Evolutionary conservation across 148 eudicot genomes (phyloP).

Genomic region (Drosera capensis): DNA sequence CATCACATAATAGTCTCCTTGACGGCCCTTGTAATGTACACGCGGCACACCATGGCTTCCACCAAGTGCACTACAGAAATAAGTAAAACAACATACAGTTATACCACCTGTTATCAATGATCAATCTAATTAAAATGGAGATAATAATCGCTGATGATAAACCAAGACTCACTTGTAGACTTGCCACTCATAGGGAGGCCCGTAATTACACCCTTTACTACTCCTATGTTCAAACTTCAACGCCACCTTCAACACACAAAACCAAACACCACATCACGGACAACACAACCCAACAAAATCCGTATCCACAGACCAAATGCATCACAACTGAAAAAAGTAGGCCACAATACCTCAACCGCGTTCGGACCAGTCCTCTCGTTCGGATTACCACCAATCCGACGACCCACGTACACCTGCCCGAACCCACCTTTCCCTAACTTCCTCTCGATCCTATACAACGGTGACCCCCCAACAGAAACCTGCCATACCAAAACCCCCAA

Average conservation of each 20-base stretch:
- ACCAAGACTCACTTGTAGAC: constrained; percentile 21
- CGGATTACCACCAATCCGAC: constrained; percentile 53
- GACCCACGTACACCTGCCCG: constrained; percentile 87
- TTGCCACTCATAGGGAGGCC: constrained; percentile 43
- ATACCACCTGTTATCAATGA: constrained; percentile 3
- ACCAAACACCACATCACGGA: background rate
- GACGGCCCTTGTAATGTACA: constrained; percentile 62
- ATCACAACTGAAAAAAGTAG: background rate
- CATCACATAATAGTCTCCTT: constrained; percentile 65
- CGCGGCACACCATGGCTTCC: constrained; percentile 78
- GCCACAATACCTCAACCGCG: constrained; percentile 45
- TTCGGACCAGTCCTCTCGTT: constrained; percentile 45
- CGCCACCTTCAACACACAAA: constrained; percentile 17
- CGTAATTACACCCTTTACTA: constrained; percentile 36
- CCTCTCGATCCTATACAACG: constrained; percentile 62
- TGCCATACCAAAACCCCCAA: constrained; percentile 8
- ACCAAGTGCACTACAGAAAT: constrained; percentile 34
- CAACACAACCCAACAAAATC: background rate
- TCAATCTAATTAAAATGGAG: no score
- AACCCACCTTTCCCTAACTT: constrained; percentile 89
- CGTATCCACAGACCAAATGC: background rate
- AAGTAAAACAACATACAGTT: constrained; percentile 3
- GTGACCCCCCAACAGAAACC: constrained; percentile 83
- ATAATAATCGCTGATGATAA: background rate
- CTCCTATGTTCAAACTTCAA: constrained; percentile 32